Conservation (phyloP, 768 basidiomycete genomes). For the Kwoniella europaea region DNA sequence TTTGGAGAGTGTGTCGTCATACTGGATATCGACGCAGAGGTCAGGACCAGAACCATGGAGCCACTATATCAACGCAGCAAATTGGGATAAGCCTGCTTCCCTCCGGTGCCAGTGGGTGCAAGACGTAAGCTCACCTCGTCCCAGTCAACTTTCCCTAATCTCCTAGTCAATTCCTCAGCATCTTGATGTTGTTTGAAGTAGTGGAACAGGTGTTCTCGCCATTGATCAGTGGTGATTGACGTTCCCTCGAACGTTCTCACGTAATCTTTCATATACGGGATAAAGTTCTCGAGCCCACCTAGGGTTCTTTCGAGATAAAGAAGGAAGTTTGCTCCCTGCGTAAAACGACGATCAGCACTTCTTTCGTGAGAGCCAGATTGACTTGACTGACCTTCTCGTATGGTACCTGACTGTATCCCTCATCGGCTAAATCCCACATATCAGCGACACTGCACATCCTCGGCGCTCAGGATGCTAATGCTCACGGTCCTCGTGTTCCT, state of each 20-base stretch:
- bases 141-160: conserved; percentile 72
- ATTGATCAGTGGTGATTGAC: conserved; percentile 81
- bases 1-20: conserved; percentile 73
- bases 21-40: conserved; percentile 75
- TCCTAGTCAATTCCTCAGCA: conserved; percentile 67
- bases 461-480: conserved; percentile 35
- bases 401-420: conserved; percentile 73
- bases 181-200: conserved; percentile 69
- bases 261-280: conserved; percentile 83
- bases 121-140: conserved; percentile 63
- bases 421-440: conserved; percentile 65
- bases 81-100: too few relatives aligned
- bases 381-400: conserved; percentile 62
- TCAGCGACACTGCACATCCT: conserved; percentile 3
- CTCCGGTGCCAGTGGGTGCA: background rate
- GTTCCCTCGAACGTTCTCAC: conserved; percentile 76
- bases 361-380: background rate
- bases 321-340: conserved; percentile 84
- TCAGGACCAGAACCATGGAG: conserved; percentile 76
- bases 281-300: conserved; percentile 80
- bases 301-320: conserved; percentile 77
- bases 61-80: conserved; percentile 62
- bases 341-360: background rate
- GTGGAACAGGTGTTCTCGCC: conserved; percentile 77
- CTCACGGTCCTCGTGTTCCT: conserved; percentile 62